Evolutionary conservation across 371 early-diverging fungal genomes (phyloP), one percentile per base, ranked within the genome.

Genomic region (Mortierella sp.): DNA sequence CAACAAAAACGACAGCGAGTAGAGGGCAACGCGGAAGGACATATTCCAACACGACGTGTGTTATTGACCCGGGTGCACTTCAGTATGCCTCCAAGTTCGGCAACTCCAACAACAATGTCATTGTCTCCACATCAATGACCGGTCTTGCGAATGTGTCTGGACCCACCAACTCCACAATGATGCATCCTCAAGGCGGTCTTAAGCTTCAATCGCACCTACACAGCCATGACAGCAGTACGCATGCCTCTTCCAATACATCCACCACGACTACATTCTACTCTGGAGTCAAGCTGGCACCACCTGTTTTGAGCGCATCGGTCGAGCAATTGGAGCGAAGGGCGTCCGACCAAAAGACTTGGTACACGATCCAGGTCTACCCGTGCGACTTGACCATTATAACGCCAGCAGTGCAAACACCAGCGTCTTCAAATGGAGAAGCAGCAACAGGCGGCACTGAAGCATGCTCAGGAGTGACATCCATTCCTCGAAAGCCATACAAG

Each of bases 221-320:
- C 37, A 40, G 44, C 34, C 31, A 16, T 24, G 54, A 24, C 46
- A 28, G 5, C 11, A 40, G 43, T 40, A 21, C 75, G 51, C 40
- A 44, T 16, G 21, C 73, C 0, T 26, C 75, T 55, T 24, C 69
- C 21, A 34, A 50, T 9, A 48, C 76, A 4, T 77, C 78, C n/a
- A 83, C 80, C 3, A 76, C 75, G 6, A 73, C 79, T 2, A 72
- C 77, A 1, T 86, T 86, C 50, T 81, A 86, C 59, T 81, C 82
- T 51, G 81, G 86, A 8, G 86, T 78, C 4, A 86, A 86, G n/a
- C 54, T 86, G 13, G 86, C 86, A 2, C 82, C 82, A 13, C 79
- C 82, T 21, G 72, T 86, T 19, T n/a, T 69, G 55, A 81, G 74
- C 16, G 86, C 86, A 11, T 69, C 71, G 0, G 79, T 86, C 19